A percentile compares a stretch with the other conserved stretches of the same genome.
Conservation (phyloP, 2,329 filamentous ascomycete genomes). For the Colletotrichum viniferum region DNA sequence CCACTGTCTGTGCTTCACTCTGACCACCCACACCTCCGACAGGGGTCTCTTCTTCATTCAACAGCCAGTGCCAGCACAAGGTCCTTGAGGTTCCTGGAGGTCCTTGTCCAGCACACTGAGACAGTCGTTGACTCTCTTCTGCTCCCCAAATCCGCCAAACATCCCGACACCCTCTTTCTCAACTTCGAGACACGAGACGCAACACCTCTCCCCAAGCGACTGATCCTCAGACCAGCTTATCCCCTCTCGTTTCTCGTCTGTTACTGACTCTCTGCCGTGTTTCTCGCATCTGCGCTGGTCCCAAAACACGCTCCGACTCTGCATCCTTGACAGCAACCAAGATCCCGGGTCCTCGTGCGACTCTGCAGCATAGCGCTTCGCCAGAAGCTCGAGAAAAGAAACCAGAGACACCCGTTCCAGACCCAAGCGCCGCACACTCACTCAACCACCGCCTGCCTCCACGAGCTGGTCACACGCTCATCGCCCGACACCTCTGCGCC, state of each 20-base stretch:
- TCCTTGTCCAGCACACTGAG: background rate
- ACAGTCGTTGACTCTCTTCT: background rate
- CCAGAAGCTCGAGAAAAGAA: background rate
- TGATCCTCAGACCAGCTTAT: conserved; percentile 18
- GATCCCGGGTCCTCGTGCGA: conserved; percentile 17
- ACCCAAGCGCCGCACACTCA: background rate
- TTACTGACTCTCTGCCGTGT: background rate
- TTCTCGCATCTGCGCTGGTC: conserved; percentile 14
- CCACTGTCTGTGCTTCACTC: conserved; percentile 20
- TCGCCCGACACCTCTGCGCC: background rate
- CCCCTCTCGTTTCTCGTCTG: conserved; percentile 12
- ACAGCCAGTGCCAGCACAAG: background rate
- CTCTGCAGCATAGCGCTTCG: conserved; percentile 1
- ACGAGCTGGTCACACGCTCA: conserved; percentile 6
- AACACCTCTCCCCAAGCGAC: conserved; percentile 18
- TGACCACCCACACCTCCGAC: conserved; percentile 20
- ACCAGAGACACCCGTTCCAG: background rate
- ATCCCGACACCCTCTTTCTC: conserved; percentile 17
- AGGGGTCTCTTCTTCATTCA: conserved; percentile 7
- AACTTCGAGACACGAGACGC: conserved; percentile 20
- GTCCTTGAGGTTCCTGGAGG: background rate
- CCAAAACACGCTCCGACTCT: conserved; percentile 18
- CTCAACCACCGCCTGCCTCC: background rate
- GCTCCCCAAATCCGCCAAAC: conserved; percentile 13
- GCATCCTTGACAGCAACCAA: conserved; percentile 21